Evolutionary conservation across 2,329 filamentous ascomycete species (phyloP).

Genomic region (Botrytis tulipae): DNA sequence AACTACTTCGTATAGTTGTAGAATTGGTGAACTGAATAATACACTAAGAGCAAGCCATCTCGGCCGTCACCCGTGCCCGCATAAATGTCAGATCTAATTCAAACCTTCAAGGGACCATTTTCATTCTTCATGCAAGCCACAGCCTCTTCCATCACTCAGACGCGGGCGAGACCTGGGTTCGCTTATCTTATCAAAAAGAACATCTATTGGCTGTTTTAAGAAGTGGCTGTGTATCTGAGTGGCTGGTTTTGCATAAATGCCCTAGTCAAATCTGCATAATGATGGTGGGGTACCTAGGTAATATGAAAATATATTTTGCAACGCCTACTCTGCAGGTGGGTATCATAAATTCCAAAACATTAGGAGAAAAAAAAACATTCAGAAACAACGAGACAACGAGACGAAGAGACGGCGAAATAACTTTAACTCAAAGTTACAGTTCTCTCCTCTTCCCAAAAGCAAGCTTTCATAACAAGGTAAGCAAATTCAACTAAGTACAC

Average conservation of each 20-base stretch:
- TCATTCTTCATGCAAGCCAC: neutral
- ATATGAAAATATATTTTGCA: constrained; percentile 4
- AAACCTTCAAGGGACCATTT: neutral
- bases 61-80: neutral
- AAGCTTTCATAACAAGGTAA: neutral
- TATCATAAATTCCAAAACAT: neutral
- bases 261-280: neutral
- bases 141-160: neutral
- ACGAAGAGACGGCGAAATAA: neutral
- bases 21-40: neutral
- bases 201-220: neutral
- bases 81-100: neutral
- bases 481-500: neutral
- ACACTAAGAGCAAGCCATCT: neutral
- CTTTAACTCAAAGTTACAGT: neutral
- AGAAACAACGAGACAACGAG: neutral
- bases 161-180: neutral
- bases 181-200: constrained; percentile 4
- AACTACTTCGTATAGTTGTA: neutral
- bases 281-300: constrained; percentile 7
- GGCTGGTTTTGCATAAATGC: neutral
- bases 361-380: neutral
- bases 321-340: neutral
- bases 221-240: neutral
- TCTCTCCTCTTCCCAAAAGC: neutral